Evolutionary conservation across 2,329 filamentous ascomycete species (phyloP).

Genomic region (Epichloe brachyelytri): DNA sequence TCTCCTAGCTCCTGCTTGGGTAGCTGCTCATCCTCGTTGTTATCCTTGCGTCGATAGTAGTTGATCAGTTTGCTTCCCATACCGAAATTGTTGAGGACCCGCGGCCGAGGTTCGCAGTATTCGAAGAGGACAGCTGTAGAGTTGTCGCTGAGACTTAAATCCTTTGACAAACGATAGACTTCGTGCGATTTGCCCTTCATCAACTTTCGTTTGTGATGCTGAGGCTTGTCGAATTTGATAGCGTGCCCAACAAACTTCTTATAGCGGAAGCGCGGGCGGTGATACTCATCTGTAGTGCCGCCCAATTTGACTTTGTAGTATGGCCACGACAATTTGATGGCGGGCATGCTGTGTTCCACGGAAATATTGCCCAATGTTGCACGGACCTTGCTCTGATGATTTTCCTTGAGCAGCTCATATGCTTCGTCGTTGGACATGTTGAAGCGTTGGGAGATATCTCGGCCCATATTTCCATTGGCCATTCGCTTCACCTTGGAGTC

Average conservation of each 20-base stretch:
- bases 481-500: constrained; percentile 51
- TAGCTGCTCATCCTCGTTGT: constrained; percentile 58
- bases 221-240: constrained; percentile 60
- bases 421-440: constrained; percentile 95
- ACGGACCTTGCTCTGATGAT: constrained; percentile 89
- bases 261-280: constrained; percentile 67
- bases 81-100: constrained; percentile 86
- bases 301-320: constrained; percentile 85
- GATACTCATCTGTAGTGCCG: constrained; percentile 65
- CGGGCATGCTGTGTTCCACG: constrained; percentile 91
- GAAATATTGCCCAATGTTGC: constrained; percentile 81
- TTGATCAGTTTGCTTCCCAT: constrained; percentile 97
- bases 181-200: constrained; percentile 70
- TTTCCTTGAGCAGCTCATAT: constrained; percentile 91
- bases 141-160: constrained; percentile 80
- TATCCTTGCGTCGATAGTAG: constrained; percentile 77
- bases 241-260: constrained; percentile 52
- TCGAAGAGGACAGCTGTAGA: constrained; percentile 80
- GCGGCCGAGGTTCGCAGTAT: constrained; percentile 89
- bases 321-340: constrained; percentile 81
- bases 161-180: constrained; percentile 66
- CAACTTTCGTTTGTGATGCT: constrained; percentile 65
- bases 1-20: constrained; percentile 82
- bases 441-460: constrained; percentile 68
- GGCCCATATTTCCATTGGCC: constrained; percentile 55